phyloP scores from a whole-genome alignment of 148 eudicot species.

The Camellia granthamiana region DNA sequence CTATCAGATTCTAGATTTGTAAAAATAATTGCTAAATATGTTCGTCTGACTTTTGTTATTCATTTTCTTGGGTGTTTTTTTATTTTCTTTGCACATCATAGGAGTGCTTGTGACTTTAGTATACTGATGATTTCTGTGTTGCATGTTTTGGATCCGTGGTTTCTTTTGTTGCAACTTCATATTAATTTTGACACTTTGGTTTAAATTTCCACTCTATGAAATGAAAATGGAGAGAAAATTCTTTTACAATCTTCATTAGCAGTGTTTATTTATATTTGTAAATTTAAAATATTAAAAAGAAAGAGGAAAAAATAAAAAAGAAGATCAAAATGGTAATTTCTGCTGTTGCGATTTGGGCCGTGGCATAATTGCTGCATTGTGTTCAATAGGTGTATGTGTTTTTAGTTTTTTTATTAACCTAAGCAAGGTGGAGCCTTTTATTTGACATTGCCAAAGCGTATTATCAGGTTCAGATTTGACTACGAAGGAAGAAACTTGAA shows the following conservation, averaged over 20 bases:
- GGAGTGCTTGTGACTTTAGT: neutral
- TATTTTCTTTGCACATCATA: too few species aligned
- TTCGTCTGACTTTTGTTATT: neutral
- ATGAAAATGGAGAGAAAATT: neutral
- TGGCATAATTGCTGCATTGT: neutral
- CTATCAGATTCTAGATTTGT: neutral
- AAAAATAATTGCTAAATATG: neutral
- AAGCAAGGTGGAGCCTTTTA: too few species aligned
- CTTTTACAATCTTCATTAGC: too few species aligned
- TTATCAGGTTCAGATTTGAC: too few species aligned
- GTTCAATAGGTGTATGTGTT: too few species aligned
- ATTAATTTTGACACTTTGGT: neutral
- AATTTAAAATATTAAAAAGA: too few species aligned
- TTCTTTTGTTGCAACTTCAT: constrained; percentile 1
- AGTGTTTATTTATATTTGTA: neutral
- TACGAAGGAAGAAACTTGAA: too few species aligned
- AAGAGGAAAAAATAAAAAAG: too few species aligned
- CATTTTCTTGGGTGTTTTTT: too few species aligned
- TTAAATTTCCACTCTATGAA: neutral
- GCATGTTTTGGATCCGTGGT: neutral
- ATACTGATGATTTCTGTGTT: neutral
- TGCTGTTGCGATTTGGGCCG: too few species aligned
- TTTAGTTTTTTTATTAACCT: too few species aligned
- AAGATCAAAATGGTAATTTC: neutral
- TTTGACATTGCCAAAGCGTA: too few species aligned